These are phyloP conservation scores for Filobasidium floriforme DNA, from an alignment of 768 basidiomycete genomes.

Conservation along the genomic window DNA sequence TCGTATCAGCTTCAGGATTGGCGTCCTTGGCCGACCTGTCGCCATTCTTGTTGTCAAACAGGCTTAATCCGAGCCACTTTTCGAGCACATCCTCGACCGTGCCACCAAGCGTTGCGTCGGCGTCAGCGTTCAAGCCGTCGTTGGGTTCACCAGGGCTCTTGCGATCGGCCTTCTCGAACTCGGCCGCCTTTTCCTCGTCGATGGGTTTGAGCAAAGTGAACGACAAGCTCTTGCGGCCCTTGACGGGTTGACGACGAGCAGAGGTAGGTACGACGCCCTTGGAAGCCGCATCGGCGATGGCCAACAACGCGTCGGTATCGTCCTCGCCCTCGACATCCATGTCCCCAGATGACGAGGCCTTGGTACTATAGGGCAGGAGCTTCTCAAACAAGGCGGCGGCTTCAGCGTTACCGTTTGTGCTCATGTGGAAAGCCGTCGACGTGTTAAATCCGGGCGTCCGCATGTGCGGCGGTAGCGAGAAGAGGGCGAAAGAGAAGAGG, in stretches of 20 bases:
- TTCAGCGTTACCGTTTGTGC: constrained; percentile 2
- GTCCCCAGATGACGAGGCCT: background rate
- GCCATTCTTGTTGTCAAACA: constrained; percentile 6
- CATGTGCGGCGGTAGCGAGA: constrained; percentile 15
- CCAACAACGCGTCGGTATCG: background rate
- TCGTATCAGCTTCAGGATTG: background rate
- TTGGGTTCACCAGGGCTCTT: background rate
- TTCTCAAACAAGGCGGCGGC: constrained; percentile 6
- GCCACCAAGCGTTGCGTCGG: background rate
- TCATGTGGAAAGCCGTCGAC: constrained; percentile 10
- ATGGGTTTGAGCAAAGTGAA: constrained; percentile 18
- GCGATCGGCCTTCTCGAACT: background rate
- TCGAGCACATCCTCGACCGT: constrained; percentile 15
- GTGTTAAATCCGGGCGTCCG: constrained; percentile 6
- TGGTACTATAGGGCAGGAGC: constrained; percentile 4
- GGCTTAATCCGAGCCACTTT: constrained; percentile 17
- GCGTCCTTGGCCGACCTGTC: background rate
- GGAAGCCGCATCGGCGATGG: background rate
- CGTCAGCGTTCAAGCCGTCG: background rate
- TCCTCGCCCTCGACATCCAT: background rate
- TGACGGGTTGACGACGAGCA: background rate
- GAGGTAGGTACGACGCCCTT: background rate
- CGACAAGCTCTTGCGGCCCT: constrained; percentile 14
- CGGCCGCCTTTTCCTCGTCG: background rate
- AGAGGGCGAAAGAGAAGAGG: constrained; percentile 21